phyloP scores from a whole-genome alignment of 345 rosid genomes.

The Leavenworthia alabamica region DNA sequence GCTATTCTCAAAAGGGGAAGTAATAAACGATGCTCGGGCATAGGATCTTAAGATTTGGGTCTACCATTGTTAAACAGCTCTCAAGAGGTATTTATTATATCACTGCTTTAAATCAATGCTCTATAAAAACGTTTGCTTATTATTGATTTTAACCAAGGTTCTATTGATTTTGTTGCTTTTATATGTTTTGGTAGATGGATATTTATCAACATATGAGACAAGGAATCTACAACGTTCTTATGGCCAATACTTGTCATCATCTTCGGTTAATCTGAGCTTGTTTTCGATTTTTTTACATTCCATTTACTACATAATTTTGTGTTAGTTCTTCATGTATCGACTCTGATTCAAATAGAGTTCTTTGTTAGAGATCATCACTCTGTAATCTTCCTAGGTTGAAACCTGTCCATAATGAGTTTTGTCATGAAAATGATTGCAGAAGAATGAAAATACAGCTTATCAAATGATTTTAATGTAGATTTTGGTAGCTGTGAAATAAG shows the following conservation, averaged over 20 bases:
- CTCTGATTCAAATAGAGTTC: background rate
- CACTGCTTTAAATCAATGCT: background rate
- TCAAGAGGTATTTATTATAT: conserved; percentile 42
- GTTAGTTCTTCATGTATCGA: background rate
- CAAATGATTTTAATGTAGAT: background rate
- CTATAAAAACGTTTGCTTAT: background rate
- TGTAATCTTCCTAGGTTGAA: background rate
- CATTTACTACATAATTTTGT: background rate
- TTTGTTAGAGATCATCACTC: conserved; percentile 8
- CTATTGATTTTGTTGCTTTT: background rate
- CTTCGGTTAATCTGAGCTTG: conserved; percentile 40
- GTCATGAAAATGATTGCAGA: background rate
- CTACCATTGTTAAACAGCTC: conserved; percentile 37
- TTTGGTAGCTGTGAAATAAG: background rate
- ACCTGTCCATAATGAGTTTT: background rate
- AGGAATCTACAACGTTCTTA: conserved; percentile 17
- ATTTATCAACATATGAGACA: conserved; percentile 19
- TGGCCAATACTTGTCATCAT: conserved; percentile 30
- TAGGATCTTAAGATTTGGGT: conserved; percentile 41
- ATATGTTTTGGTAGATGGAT: conserved; percentile 34
- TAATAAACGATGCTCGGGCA: conserved; percentile 37
- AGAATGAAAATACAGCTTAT: background rate
- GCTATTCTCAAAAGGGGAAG: conserved; percentile 3
- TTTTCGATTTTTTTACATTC: background rate
- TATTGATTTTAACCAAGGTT: background rate